Evolutionary conservation across 106 monocot genomes (phyloP), one percentile per base, ranked within the genome.

Genomic region (Dioscorea zingiberensis): DNA sequence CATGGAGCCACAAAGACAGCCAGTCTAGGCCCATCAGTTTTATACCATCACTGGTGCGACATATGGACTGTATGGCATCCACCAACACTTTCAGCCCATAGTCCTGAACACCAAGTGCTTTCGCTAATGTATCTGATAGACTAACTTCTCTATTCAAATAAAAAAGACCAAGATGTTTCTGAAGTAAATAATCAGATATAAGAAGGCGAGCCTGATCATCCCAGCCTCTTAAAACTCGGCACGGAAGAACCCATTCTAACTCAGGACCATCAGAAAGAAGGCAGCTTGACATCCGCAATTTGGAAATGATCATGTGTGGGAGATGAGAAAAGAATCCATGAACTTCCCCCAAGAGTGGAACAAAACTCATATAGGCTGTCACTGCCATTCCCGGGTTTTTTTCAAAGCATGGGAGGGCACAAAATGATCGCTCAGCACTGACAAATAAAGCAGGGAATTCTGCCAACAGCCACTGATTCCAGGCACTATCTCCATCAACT

Each of bases 401-500:
- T 62, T 60, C 65, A 47, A 89, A 98, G 77, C 89, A 98, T 69
- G 86, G 82, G 64, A 98, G 89, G 12, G 76, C 56, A 73, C 78
- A 81, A 55, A 98, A 98, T 25, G 80, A 86, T 55, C 69, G 73
- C 66, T 82, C 72, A 46, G 93, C 83, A 63, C 58, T 66, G 74
- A 98, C 77, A 84, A 93, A 98, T 22, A 98, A 68, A 55, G 67
- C 38, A 78, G 98, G 98, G 53, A 86, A 84, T 67, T 98, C 86
- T 16, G 98, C 84, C 61, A 98, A 80, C 28, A 98, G 78, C 98
- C 93, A 98, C 74, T 93, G 98, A 62, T 98, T 98, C 98, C 98
- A 98, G 21, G 98, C 89, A 84, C 86, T 93, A 72, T 89, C 68
- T 60, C 84, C 87, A 78, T 93, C 93, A 15, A 98, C 88, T 81